Percentiles rank a stretch among this genome's conserved stretches.
phyloP scores from a whole-genome alignment of 352 stramenopile species.

The Globisporangium uncinulatum region DNA sequence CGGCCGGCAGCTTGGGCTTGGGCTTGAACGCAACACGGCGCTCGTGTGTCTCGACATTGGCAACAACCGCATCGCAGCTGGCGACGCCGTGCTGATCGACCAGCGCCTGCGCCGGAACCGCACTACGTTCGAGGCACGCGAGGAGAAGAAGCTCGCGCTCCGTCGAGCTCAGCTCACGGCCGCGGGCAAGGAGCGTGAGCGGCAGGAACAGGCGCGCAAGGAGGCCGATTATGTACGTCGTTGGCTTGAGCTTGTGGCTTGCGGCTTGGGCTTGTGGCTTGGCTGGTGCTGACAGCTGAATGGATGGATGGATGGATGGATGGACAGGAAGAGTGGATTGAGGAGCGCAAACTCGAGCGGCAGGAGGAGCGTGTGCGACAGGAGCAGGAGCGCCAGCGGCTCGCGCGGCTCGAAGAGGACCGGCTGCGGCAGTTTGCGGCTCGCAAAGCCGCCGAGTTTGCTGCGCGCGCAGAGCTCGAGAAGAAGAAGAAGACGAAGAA shows the following conservation, averaged over 20 bases:
- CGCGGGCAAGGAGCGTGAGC: conserved; percentile 39
- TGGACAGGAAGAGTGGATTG: conserved; percentile 64
- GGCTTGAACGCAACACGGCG: conserved; percentile 45
- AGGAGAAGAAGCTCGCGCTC: conserved; percentile 37
- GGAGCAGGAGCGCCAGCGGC: conserved; percentile 47
- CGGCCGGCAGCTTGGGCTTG: conserved; percentile 55
- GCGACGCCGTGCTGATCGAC: conserved; percentile 46
- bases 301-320: no score
- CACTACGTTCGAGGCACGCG: conserved; percentile 26
- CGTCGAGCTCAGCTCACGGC: conserved; percentile 45
- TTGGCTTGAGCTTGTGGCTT: not conserved
- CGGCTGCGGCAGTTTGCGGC: conserved; percentile 55
- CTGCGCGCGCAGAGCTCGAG: conserved; percentile 65
- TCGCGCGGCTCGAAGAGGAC: conserved; percentile 57
- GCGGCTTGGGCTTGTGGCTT: no score
- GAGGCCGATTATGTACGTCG: conserved; percentile 47
- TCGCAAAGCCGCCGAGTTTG: conserved; percentile 66
- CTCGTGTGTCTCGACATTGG: conserved; percentile 74
- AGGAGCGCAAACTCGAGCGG: conserved; percentile 60
- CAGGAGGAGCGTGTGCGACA: conserved; percentile 35
- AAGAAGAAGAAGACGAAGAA: conserved; percentile 72
- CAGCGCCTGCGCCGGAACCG: conserved; percentile 48
- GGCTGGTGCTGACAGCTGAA: no score
- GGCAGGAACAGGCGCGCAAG: conserved; percentile 41
- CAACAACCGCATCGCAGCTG: conserved; percentile 64